Conservation (phyloP, 192 early-diverging fungal species). For the Dissophora globulifera region DNA sequence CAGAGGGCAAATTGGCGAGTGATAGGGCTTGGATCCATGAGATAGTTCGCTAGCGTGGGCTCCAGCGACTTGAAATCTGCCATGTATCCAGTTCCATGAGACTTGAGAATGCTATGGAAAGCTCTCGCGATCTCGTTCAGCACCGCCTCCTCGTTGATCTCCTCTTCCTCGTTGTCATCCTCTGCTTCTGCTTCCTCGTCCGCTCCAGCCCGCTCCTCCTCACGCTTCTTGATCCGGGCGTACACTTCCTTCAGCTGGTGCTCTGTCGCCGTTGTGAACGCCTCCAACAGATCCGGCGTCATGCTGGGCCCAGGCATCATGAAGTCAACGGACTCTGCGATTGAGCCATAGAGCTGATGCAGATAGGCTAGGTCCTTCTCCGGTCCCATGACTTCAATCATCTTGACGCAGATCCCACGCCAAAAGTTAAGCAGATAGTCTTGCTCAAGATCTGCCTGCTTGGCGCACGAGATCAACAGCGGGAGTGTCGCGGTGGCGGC, state of each 20-base stretch:
- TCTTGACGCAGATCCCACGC: conserved; percentile 74
- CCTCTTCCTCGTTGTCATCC: conserved; percentile 85
- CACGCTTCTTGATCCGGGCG: conserved; percentile 73
- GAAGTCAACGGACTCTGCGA: conserved; percentile 76
- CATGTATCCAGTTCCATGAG: conserved; percentile 76
- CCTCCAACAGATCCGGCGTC: conserved; percentile 67
- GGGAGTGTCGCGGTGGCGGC: conserved; percentile 88
- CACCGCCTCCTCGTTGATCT: conserved; percentile 79
- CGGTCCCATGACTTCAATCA: conserved; percentile 77
- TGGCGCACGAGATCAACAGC: conserved; percentile 72
- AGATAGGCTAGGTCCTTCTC: conserved; percentile 87
- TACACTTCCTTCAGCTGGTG: conserved; percentile 79
- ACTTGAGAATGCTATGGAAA: conserved; percentile 82
- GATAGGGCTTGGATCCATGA: conserved; percentile 65
- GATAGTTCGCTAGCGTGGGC: conserved; percentile 71
- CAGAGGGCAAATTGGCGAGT: conserved; percentile 93
- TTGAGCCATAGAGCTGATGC: conserved; percentile 78
- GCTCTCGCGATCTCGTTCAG: conserved; percentile 83
- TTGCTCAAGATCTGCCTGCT: conserved; percentile 56
- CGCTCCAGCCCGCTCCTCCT: conserved; percentile 65
- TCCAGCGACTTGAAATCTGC: conserved; percentile 83
- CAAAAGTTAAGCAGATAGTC: conserved; percentile 73
- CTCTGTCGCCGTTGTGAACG: conserved; percentile 74
- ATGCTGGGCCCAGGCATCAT: conserved; percentile 73
- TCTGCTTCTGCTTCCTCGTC: conserved; percentile 86